phyloP scores from a whole-genome alignment of 371 early-diverging fungal genomes.

The Lichtheimia hyalospora region DNA sequence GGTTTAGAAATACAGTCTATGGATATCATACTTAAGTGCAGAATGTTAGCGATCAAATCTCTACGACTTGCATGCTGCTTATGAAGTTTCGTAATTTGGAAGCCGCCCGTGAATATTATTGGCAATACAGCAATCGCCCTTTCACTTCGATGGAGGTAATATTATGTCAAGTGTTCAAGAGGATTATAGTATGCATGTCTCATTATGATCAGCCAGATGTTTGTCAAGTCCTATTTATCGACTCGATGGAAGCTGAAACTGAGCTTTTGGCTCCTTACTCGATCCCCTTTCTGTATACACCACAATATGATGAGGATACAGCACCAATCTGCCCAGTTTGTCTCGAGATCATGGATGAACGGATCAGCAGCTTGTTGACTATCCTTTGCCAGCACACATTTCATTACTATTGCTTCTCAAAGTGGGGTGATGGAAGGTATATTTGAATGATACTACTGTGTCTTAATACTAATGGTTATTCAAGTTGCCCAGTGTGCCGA shows the following conservation, averaged over 20 bases:
- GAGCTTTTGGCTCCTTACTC: conserved; percentile 55
- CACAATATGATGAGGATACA: conserved; percentile 35
- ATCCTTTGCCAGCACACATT: conserved; percentile 95
- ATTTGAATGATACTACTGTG: neutral
- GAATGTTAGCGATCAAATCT: conserved; percentile 61
- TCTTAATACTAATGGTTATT: neutral
- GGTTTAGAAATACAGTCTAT: no score
- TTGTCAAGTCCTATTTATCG: conserved; percentile 75
- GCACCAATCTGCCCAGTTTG: conserved; percentile 93
- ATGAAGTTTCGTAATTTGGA: conserved; percentile 65
- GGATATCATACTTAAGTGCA: neutral
- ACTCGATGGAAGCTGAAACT: conserved; percentile 58
- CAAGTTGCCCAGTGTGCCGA: conserved; percentile 93
- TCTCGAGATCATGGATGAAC: conserved; percentile 87
- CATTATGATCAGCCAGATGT: conserved; percentile 51
- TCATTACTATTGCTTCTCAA: conserved; percentile 84
- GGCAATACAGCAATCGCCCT: conserved; percentile 71
- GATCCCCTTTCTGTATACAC: conserved; percentile 51
- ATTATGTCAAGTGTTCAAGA: neutral
- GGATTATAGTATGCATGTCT: neutral
- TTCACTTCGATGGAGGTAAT: conserved; percentile 82
- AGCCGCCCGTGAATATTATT: conserved; percentile 67
- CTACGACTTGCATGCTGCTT: conserved; percentile 81
- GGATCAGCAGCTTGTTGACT: conserved; percentile 81
- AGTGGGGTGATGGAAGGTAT: conserved; percentile 82